Conservation (phyloP, 1,284 basidiomycete genomes). For the Phenoliferia sp. region DNA sequence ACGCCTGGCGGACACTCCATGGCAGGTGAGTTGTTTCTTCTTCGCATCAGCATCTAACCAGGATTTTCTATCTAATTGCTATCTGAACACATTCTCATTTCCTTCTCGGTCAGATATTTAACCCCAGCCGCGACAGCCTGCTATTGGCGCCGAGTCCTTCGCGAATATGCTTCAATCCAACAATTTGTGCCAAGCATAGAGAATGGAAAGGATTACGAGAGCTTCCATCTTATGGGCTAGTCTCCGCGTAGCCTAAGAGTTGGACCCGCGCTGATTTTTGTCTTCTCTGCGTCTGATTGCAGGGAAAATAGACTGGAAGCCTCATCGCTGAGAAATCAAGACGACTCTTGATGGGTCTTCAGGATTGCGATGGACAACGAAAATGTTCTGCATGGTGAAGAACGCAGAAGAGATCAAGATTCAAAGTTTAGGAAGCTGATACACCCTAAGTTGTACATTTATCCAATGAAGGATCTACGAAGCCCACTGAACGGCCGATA, state of each 20-base stretch:
- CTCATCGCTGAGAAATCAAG: neutral
- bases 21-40: neutral
- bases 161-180: neutral
- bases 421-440: too few species aligned
- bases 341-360: too few species aligned
- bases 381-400: too few species aligned
- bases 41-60: neutral
- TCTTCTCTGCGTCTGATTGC: neutral
- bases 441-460: too few species aligned
- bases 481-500: neutral
- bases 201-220: slow-evolving; percentile 2
- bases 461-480: too few species aligned
- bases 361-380: too few species aligned
- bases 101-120: slow-evolving; percentile 1
- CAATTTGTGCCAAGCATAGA: neutral
- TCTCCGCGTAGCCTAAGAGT: neutral
- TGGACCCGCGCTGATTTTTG: neutral
- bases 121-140: slow-evolving; percentile 7
- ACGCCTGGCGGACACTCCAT: slow-evolving; percentile 2
- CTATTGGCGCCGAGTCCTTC: slow-evolving; percentile 9
- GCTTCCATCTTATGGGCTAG: slow-evolving; percentile 1
- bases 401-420: too few species aligned
- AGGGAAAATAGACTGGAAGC: neutral
- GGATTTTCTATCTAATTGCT: neutral
- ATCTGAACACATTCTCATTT: too few species aligned